phyloP scores from a whole-genome alignment of 257 asterid species.

The Mentha longifolia region DNA sequence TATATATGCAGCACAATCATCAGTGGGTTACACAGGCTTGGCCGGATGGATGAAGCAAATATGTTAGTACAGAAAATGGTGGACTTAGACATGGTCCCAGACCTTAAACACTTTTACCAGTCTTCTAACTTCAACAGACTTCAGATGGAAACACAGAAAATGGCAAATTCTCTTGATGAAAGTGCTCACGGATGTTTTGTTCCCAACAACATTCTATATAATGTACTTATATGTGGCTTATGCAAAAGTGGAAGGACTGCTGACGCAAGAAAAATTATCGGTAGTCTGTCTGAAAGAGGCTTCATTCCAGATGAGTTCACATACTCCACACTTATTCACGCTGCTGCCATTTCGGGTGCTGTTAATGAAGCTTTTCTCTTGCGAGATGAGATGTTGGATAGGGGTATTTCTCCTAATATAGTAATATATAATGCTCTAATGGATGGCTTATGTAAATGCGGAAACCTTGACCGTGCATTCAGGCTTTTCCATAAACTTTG shows the following conservation, averaged over 20 bases:
- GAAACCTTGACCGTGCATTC: conserved; percentile 74
- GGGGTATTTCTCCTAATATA: conserved; percentile 75
- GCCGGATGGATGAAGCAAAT: conserved; percentile 65
- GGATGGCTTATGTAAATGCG: conserved; percentile 80
- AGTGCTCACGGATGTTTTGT: conserved; percentile 41
- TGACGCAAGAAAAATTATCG: conserved; percentile 66
- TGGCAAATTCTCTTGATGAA: conserved; percentile 59
- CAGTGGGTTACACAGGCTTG: conserved; percentile 75
- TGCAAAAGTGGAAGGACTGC: conserved; percentile 74
- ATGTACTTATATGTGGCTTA: conserved; percentile 74
- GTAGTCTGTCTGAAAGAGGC: conserved; percentile 56
- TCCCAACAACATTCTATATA: conserved; percentile 68
- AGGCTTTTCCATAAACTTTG: conserved; percentile 76
- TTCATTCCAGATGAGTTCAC: conserved; percentile 87
- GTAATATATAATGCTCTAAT: conserved; percentile 82
- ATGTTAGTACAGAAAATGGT: conserved; percentile 64
- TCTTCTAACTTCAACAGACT: conserved; percentile 39
- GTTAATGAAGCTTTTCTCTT: conserved; percentile 77
- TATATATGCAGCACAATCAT: conserved; percentile 68
- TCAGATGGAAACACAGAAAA: conserved; percentile 46
- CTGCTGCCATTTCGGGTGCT: conserved; percentile 64
- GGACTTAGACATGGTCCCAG: conserved; percentile 52
- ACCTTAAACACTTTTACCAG: conserved; percentile 46
- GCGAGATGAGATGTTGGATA: conserved; percentile 81
- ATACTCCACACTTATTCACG: conserved; percentile 74